A percentile compares a stretch with the other conserved stretches of the same genome.
Conservation (phyloP, 768 basidiomycete species). For the Lentinula lateritia region DNA sequence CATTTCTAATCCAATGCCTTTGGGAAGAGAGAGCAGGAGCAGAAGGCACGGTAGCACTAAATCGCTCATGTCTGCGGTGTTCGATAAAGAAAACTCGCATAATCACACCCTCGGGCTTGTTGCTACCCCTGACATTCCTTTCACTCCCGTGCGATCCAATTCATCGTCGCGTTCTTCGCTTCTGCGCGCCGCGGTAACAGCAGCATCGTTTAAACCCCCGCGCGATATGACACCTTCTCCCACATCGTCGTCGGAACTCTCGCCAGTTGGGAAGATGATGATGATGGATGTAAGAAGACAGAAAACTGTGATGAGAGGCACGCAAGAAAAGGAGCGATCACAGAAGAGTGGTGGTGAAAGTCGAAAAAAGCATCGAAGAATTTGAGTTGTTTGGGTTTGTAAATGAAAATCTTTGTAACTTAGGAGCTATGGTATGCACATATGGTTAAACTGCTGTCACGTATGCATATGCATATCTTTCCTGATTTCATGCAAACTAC, state of each 20-base stretch:
- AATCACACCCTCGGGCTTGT: constrained; percentile 20
- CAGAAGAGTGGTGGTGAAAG: neutral
- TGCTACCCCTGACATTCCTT: constrained; percentile 33
- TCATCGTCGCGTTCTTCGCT: constrained; percentile 23
- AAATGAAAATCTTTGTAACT: neutral
- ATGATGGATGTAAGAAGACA: constrained; percentile 60
- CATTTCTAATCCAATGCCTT: neutral
- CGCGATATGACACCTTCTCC: constrained; percentile 49
- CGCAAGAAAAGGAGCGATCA: neutral
- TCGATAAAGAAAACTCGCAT: constrained; percentile 37
- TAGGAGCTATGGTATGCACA: neutral
- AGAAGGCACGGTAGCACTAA: constrained; percentile 2
- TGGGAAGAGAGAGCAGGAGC: neutral
- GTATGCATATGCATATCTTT: neutral
- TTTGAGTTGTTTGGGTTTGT: neutral
- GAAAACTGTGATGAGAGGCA: neutral
- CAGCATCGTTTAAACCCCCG: constrained; percentile 44
- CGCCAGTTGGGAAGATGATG: constrained; percentile 59
- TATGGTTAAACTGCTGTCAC: neutral
- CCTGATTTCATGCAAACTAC: neutral
- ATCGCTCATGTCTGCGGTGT: constrained; percentile 8
- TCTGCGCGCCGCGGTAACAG: constrained; percentile 30
- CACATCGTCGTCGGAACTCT: constrained; percentile 68
- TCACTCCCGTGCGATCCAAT: constrained; percentile 38
- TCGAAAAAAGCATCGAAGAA: neutral